Base-by-base conservation (phyloP, 495 filamentous ascomycete species). In the Hypoxylon lenormandii region DNA sequence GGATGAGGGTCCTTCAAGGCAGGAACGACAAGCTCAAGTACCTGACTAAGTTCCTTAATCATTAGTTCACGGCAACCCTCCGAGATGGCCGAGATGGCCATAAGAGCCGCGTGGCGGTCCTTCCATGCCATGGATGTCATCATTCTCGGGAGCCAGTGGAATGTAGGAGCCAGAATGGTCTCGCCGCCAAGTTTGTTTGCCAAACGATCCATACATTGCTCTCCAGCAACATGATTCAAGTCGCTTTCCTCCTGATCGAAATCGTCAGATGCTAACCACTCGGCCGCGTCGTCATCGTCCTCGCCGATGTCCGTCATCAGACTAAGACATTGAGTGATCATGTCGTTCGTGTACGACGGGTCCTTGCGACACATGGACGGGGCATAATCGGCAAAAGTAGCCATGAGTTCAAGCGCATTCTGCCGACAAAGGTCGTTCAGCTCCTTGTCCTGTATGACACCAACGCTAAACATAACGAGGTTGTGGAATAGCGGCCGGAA, bases 11-110 rank as follows among this genome's bases (percentile, higher is more conserved):
- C 94, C 64, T 89, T 88, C n/a, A 99, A 85, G 49, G 94, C 91
- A 12, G 96, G 96, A 40, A 97, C 88, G 40, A 99, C 95, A 21
- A 98, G 84, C 48, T 94, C 93, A 61, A 99, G 83, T 19, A 99
- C 94, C 76, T 97, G 92, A 74, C 92, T 91, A 3, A 99, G 83
- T 75, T 99, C 94, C 47, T 91, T 91, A 58, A 94, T 85, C 96
- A 99, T 99, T 65, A 97, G 83, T 21, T 98, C 96, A 55, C 92
- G 88, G 72, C 96, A 99, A 18, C 96, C 96, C 78, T 99, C 96
- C 0, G 96, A 98, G 66, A 99, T 99, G 62, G 96, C 96, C 16
- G 96, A 98, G 55, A 99, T 96, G 7, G 96, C 96, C 96, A 99
- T 99, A 54, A 99, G 87, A 59, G 96, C 95, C 7, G 96, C 96